Evolutionary conservation across 2,329 filamentous ascomycete genomes (phyloP).

Genomic region (Fusarium albosuccineum): DNA sequence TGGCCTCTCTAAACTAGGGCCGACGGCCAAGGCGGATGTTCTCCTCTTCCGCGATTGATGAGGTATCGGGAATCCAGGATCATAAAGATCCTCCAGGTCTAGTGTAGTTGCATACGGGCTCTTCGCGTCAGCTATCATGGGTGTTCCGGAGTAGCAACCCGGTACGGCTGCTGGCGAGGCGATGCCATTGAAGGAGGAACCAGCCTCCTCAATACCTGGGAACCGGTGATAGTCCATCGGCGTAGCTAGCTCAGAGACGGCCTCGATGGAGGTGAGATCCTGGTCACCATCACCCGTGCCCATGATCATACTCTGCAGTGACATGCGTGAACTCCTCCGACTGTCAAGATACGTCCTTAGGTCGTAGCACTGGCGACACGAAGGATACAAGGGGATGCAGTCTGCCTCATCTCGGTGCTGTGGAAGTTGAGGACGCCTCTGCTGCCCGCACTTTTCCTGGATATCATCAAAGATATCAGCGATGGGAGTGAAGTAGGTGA

Average conservation of each 20-base stretch:
- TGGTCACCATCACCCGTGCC: slow-evolving; percentile 52
- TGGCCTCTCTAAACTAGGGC: slow-evolving; percentile 16
- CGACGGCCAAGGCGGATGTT: not conserved
- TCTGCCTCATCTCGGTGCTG: slow-evolving; percentile 57
- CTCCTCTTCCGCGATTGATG: slow-evolving; percentile 39
- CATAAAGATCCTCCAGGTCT: slow-evolving; percentile 51
- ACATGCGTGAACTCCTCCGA: slow-evolving; percentile 57
- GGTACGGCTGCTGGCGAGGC: slow-evolving; percentile 41
- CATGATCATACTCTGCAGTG: slow-evolving; percentile 59
- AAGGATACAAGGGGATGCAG: slow-evolving; percentile 55
- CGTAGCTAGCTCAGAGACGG: slow-evolving; percentile 58
- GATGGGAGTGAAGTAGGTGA: slow-evolving; percentile 60
- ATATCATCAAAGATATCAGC: slow-evolving; percentile 61
- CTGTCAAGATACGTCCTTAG: slow-evolving; percentile 56
- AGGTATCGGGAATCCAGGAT: slow-evolving; percentile 7
- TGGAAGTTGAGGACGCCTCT: slow-evolving; percentile 55
- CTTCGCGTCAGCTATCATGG: slow-evolving; percentile 50
- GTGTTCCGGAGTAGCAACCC: slow-evolving; percentile 43
- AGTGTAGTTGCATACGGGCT: slow-evolving; percentile 56
- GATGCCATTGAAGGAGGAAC: slow-evolving; percentile 50
- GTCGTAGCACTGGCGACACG: slow-evolving; percentile 59
- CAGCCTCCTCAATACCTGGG: slow-evolving; percentile 52
- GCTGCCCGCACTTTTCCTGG: slow-evolving; percentile 58
- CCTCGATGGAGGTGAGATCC: slow-evolving; percentile 55
- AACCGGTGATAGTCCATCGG: slow-evolving; percentile 54